Evolutionary conservation across 1,139 yeast species (phyloP), one percentile per base, ranked within the genome.

Genomic region (Pichia sp.): DNA sequence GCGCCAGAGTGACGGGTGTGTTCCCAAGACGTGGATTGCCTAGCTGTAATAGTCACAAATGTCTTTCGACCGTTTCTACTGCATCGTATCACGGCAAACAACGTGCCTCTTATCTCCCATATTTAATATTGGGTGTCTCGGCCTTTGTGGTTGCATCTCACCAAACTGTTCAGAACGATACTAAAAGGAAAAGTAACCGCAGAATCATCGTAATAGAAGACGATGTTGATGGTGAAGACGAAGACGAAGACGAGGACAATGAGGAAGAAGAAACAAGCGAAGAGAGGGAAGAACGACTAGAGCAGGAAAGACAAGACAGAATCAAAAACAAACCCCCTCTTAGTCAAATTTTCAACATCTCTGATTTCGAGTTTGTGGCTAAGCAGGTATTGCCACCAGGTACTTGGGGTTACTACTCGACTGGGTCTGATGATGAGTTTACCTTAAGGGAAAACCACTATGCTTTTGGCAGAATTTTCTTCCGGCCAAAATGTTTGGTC

Each of bases 401-500:
- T 5, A 67, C 70, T 11, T 72, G 70, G 69, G 70, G 68, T 44
- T 72, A 72, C 52, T 72, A 64, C 54, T 66, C 73, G 10, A 68
- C 74, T 4, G 76, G 74, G 5, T 63, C 75, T 2, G 70, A 70
- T 51, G 76, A 73, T 57, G 76, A 72, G 58, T 61, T 71, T 46
- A 59, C 72, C 1, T 53, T 72, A 47, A 61, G 75, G 45, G 75
- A 73, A 57, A 72, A 72, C 61, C 74, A 70, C 56, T 69, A 70
- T 57, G 74, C 75, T 1, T 73, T 64, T 55, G 67, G 69, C 26
- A 60, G 76, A 38, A 65, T 72, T n/a, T 72, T 70, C 54, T 73
- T 79, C 61, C 72, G 79, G 50, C 81, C 82, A 19, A 69, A 72
- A 46, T 76, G 77, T 46, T 65, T 78, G 63, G 68, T 70, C 13